A percentile compares a stretch with the other conserved stretches of the same genome.
phyloP scores from a whole-genome alignment of 345 rosid genomes.

The Bretschneidera sinensis region DNA sequence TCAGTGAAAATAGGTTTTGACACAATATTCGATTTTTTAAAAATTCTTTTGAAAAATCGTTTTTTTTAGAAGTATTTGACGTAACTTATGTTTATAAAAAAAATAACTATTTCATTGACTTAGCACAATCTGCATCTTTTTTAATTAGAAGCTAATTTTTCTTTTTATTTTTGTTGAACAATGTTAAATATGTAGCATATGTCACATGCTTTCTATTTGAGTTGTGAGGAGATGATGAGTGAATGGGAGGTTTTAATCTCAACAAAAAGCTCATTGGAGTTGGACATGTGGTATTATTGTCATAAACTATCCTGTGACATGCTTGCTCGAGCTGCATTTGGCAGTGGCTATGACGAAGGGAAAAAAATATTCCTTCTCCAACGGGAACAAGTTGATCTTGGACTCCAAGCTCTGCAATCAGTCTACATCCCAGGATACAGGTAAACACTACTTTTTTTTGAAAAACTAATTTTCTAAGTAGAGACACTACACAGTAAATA shows the following conservation, averaged over 20 bases:
- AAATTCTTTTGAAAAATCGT: too few relatives aligned
- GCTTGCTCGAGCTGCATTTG: conserved; percentile 44
- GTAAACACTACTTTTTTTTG: conserved; percentile 12
- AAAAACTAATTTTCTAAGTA: too few relatives aligned
- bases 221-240: conserved; percentile 31
- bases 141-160: conserved; percentile 20
- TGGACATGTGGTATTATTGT: conserved; percentile 36
- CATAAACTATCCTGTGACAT: conserved; percentile 33
- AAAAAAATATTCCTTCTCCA: conserved; percentile 35
- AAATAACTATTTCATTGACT: background rate
- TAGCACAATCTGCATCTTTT: background rate
- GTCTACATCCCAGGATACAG: conserved; percentile 37
- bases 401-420: conserved; percentile 23
- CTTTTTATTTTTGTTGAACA: conserved; percentile 11
- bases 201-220: conserved; percentile 24
- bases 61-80: background rate
- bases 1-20: too few relatives aligned
- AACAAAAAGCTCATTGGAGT: conserved; percentile 22
- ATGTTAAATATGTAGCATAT: conserved; percentile 24
- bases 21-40: too few relatives aligned
- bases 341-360: conserved; percentile 37
- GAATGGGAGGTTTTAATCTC: conserved; percentile 34
- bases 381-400: conserved; percentile 30
- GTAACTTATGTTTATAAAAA: background rate
- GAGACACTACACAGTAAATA: too few relatives aligned